phyloP scores from a whole-genome alignment of 805 yeast genomes.

The Phaffomyces opuntiae region DNA sequence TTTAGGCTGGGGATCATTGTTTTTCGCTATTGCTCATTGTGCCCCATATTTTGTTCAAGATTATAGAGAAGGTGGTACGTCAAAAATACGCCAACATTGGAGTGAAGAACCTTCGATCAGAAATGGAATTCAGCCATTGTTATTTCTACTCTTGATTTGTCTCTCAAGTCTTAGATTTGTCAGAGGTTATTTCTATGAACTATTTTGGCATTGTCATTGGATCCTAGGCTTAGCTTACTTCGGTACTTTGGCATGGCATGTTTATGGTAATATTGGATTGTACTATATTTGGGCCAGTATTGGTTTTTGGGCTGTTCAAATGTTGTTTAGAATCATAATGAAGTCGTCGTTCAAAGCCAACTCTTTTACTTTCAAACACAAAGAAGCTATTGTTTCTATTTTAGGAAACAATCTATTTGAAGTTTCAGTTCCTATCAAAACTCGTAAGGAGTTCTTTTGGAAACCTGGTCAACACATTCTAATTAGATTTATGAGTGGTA shows the following conservation, averaged over 20 bases:
- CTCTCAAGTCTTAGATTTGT: conserved; percentile 34
- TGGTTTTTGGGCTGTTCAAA: conserved; percentile 44
- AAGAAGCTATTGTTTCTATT: conserved; percentile 27
- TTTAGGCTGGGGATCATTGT: conserved; percentile 33
- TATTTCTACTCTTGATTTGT: conserved; percentile 38
- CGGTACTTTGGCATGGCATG: conserved; percentile 41
- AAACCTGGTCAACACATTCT: conserved; percentile 50
- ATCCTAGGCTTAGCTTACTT: conserved; percentile 40
- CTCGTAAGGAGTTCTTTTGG: conserved; percentile 34
- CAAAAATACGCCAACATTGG: conserved; percentile 20
- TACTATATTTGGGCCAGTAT: conserved; percentile 44
- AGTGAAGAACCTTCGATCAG: conserved; percentile 19
- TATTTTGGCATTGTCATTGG: conserved; percentile 49
- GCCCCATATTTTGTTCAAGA: conserved; percentile 43
- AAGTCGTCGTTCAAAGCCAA: conserved; percentile 42
- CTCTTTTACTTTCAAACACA: conserved; percentile 31
- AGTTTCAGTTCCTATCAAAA: conserved; percentile 24
- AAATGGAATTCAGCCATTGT: conserved; percentile 44
- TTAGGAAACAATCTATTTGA: conserved; percentile 26
- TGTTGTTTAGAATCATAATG: conserved; percentile 37
- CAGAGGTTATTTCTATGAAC: conserved; percentile 37
- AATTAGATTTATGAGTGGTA: conserved; percentile 37
- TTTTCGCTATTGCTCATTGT: conserved; percentile 42
- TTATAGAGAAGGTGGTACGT: conserved; percentile 41
- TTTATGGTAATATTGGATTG: conserved; percentile 27